Percentiles rank a stretch among this genome's conserved stretches.
These are phyloP conservation scores for Monilinia fructicola DNA, from an alignment of 2,329 filamentous ascomycete species.

Conservation along the genomic window DNA sequence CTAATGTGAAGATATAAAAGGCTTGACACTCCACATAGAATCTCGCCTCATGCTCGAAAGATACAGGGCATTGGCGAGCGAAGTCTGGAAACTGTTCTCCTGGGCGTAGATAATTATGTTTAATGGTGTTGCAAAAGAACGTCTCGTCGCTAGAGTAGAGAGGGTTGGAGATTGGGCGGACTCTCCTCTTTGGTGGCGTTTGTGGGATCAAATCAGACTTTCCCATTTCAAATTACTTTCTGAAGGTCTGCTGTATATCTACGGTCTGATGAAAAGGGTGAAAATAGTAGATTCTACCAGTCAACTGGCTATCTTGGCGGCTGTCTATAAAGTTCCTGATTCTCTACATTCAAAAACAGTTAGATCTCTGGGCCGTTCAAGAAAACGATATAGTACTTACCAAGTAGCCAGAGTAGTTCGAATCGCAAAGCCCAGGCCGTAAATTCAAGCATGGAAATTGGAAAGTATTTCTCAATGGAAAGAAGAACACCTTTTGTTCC, in stretches of 20 bases:
- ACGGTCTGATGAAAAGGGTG: background rate
- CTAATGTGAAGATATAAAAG: conserved; percentile 15
- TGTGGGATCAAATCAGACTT: conserved; percentile 8
- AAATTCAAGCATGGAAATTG: background rate
- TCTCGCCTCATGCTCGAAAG: conserved; percentile 9
- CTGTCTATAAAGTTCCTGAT: background rate
- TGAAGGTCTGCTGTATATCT: background rate
- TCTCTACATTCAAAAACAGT: background rate
- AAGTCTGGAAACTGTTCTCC: conserved; percentile 1
- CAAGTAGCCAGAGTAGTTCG: background rate
- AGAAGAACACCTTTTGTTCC: background rate
- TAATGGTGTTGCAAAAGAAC: conserved; percentile 16
- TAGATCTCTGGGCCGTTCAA: background rate
- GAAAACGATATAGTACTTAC: background rate
- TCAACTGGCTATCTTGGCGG: background rate
- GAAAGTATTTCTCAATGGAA: background rate
- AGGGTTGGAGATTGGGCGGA: conserved; percentile 20
- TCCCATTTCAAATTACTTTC: background rate
- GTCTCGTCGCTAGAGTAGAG: conserved; percentile 4
- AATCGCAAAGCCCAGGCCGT: background rate
- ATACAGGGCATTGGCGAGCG: background rate
- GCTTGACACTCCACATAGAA: conserved; percentile 14
- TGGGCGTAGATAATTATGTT: background rate
- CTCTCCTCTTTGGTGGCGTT: conserved; percentile 7
- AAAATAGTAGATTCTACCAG: background rate